Evolutionary conservation across 352 stramenopile species (phyloP).

Genomic region (Pythium volutum): DNA sequence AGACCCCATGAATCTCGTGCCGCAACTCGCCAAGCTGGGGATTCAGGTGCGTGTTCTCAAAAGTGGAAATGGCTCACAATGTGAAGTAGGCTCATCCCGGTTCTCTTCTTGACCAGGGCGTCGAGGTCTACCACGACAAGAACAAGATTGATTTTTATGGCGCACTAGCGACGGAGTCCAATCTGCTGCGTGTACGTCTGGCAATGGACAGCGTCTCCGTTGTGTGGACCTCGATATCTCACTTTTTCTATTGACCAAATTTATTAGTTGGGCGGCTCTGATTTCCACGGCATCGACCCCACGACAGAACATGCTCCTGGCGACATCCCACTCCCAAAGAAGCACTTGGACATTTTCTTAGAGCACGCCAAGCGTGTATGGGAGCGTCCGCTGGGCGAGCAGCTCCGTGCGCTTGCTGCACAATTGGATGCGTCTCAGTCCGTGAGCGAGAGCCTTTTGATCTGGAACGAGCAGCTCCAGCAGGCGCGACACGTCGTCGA

Average conservation of each 20-base stretch:
- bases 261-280: constrained; percentile 72
- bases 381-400: constrained; percentile 52
- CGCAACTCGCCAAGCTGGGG: constrained; percentile 62
- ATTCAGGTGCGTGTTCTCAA: constrained; percentile 49
- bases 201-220: neutral
- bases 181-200: constrained; percentile 55
- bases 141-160: constrained; percentile 85
- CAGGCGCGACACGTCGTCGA: constrained; percentile 21
- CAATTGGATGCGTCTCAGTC: neutral
- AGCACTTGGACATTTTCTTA: constrained; percentile 71
- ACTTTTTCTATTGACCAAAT: neutral
- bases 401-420: constrained; percentile 23
- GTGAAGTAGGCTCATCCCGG: neutral
- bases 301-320: constrained; percentile 64
- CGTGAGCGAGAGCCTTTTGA: constrained; percentile 20
- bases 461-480: constrained; percentile 30
- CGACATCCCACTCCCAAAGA: constrained; percentile 69
- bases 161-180: constrained; percentile 63
- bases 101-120: constrained; percentile 33
- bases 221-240: neutral
- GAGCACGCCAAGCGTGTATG: constrained; percentile 65
- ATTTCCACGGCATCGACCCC: constrained; percentile 82
- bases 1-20: constrained; percentile 66
- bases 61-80: neutral
- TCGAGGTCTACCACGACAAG: constrained; percentile 81